Evolutionary conservation across 2,329 filamentous ascomycete species (phyloP), one percentile per base, ranked within the genome.

Genomic region (Clonostachys chloroleuca): DNA sequence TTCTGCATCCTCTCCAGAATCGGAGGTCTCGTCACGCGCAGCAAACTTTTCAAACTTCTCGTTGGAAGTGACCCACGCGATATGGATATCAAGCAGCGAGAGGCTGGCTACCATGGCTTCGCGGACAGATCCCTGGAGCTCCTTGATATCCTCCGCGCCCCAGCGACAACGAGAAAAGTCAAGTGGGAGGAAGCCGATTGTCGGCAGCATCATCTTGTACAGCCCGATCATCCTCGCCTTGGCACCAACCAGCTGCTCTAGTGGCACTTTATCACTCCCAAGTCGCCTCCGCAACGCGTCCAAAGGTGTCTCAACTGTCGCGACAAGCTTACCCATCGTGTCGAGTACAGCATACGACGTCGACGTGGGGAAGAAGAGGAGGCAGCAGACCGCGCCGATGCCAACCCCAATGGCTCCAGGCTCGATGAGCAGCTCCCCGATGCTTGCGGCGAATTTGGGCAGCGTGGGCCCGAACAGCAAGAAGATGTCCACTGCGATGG

Each of bases 341-440:
- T 55, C 53, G 0, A 78, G 56, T 2, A 73, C 66, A 3, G 66
- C 59, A 20, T 69, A 67, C 0, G 74, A 75, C 0, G 75, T 73
- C 0, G 75, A 78, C 39, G 68, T 67, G 0, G 75, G 75, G 46
- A 78, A 77, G 41, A 78, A 60, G 5, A 78, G 47, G 1, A 78
- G 44, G 6, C 65, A 69, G 41, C 67, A 73, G 5, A 60, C 66
- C 3, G 70, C 46, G 1, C 73, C 75, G 1, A 78, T 55, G 0
- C 68, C 75, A 7, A 72, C 61, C 0, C 70, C 73, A 16, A 73
- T 65, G 1, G 69, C 70, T 2, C 67, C 69, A 1, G 75, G 75
- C 39, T 72, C 69, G 4, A 77, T 61, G 17, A 77, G 50, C 0
- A 64, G 40, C 5, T 60, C 52, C 0, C 69, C 63, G 4, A 78